phyloP scores from a whole-genome alignment of 164 flowering plant species.

The Macadamia integrifolia region DNA sequence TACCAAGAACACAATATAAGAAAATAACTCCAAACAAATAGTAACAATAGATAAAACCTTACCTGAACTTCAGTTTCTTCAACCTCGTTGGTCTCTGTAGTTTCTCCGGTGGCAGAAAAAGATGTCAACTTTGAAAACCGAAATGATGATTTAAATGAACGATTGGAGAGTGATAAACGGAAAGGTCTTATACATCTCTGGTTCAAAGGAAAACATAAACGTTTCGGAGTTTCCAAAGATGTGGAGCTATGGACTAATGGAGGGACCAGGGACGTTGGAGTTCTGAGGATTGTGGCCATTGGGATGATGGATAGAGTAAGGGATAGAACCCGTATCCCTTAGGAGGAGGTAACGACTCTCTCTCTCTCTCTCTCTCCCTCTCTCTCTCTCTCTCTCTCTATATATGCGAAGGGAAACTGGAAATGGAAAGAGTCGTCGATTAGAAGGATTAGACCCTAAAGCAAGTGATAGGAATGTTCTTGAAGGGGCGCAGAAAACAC shows the following conservation, averaged over 20 bases:
- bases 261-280: conserved; percentile 5
- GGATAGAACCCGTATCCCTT: too few relatives aligned
- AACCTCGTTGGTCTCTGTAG: conserved; percentile 16
- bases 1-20: too few relatives aligned
- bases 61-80: conserved; percentile 17
- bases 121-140: conserved; percentile 6
- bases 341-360: too few relatives aligned
- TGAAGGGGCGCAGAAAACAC: too few relatives aligned
- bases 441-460: too few relatives aligned
- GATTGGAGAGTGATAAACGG: background rate
- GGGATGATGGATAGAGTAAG: background rate
- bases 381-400: too few relatives aligned
- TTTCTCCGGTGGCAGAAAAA: conserved; percentile 16
- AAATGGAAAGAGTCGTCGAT: too few relatives aligned
- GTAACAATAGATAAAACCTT: background rate
- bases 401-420: too few relatives aligned
- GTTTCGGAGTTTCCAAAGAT: conserved; percentile 9
- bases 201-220: conserved; percentile 4
- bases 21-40: too few relatives aligned
- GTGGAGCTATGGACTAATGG: background rate
- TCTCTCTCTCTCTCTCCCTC: too few relatives aligned
- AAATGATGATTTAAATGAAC: background rate
- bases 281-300: conserved; percentile 18
- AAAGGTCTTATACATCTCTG: conserved; percentile 4
- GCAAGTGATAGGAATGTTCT: too few relatives aligned